phyloP scores from a whole-genome alignment of 2,329 filamentous ascomycete species.

The Rhynchosporium secalis region DNA sequence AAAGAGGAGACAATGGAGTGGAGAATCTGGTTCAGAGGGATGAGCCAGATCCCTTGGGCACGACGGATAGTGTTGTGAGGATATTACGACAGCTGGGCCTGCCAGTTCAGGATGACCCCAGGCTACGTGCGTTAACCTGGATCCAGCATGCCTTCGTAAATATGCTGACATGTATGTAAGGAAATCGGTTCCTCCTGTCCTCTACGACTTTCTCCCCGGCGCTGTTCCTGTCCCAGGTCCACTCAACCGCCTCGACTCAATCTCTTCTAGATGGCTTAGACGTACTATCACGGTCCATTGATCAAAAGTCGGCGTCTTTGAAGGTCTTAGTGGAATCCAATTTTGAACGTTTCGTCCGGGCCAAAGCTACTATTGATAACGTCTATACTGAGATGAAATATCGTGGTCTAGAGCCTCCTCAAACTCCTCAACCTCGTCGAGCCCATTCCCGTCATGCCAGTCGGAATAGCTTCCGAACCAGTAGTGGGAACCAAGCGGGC shows the following conservation, averaged over 20 bases:
- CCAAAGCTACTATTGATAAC: conserved; percentile 97
- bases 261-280: conserved; percentile 80
- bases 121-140: conserved; percentile 60
- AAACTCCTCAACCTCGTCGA: conserved; percentile 43
- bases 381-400: conserved; percentile 98
- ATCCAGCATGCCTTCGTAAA: not conserved
- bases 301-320: conserved; percentile 94
- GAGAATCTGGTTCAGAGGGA: conserved; percentile 85
- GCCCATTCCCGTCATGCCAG: conserved; percentile 41
- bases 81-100: conserved; percentile 75
- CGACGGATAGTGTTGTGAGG: conserved; percentile 80
- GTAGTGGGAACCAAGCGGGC: conserved; percentile 40
- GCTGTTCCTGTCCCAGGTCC: conserved; percentile 88
- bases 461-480: conserved; percentile 43
- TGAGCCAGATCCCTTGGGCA: conserved; percentile 89
- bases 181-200: conserved; percentile 90
- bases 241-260: conserved; percentile 81
- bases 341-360: conserved; percentile 96
- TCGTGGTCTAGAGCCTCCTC: conserved; percentile 52
- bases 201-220: conserved; percentile 94
- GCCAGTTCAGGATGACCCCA: conserved; percentile 79
- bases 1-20: conserved; percentile 66
- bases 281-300: conserved; percentile 85
- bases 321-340: conserved; percentile 97
- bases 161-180: conserved; percentile 45